phyloP scores from a whole-genome alignment of 2,329 filamentous ascomycete species.

The Colletotrichum chlorophyti region DNA sequence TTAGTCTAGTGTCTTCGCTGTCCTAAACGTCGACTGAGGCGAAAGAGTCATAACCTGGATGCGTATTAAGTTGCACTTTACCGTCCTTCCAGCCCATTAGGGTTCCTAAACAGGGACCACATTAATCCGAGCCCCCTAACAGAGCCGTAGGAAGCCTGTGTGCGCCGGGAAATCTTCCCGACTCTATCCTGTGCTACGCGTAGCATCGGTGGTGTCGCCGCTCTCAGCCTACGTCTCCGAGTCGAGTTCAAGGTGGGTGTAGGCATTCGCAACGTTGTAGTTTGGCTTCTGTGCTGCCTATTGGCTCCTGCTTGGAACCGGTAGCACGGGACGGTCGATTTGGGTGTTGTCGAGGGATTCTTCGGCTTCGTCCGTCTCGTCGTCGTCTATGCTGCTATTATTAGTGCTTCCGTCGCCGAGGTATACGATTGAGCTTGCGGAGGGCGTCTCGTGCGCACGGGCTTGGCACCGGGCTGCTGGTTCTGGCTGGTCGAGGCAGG shows the following conservation, averaged over 20 bases:
- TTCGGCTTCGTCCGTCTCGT: background rate
- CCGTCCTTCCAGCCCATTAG: background rate
- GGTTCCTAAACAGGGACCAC: background rate
- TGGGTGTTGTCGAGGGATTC: background rate
- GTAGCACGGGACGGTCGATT: background rate
- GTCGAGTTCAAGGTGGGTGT: background rate
- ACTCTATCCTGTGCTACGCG: background rate
- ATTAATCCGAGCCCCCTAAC: background rate
- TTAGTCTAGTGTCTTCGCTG: background rate
- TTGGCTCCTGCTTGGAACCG: background rate
- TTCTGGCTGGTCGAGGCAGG: background rate
- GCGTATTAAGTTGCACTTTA: background rate
- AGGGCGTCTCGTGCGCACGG: background rate
- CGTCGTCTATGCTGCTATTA: background rate
- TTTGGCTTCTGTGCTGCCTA: background rate
- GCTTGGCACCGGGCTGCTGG: background rate
- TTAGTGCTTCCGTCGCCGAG: background rate
- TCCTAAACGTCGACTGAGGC: background rate
- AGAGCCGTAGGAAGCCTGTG: background rate
- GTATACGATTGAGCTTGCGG: background rate
- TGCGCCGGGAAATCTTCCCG: background rate
- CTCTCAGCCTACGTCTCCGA: background rate
- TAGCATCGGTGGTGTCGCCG: background rate
- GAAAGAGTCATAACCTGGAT: background rate
- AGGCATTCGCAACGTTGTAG: conserved; percentile 1